phyloP scores from a whole-genome alignment of 352 stramenopile genomes.

The Pythium utonaiense region DNA sequence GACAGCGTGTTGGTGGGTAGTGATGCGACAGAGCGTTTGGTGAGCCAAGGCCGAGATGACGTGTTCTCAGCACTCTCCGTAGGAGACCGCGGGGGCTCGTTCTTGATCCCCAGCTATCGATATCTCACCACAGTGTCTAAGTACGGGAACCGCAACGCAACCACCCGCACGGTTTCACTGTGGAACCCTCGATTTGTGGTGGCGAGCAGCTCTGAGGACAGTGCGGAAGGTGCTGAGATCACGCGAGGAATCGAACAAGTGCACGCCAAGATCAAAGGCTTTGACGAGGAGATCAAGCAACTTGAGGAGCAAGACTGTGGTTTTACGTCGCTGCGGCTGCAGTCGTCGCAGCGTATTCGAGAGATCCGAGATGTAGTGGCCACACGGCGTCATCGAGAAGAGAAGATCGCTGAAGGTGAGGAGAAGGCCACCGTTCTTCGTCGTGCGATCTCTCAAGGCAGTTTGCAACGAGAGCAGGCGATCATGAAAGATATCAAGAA shows the following conservation, averaged over 20 bases:
- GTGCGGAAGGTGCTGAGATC: slow-evolving; percentile 65
- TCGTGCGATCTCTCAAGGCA: slow-evolving; percentile 73
- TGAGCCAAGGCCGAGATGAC: slow-evolving; percentile 53
- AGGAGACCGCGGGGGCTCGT: slow-evolving; percentile 59
- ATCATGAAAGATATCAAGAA: slow-evolving; percentile 74
- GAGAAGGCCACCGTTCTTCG: slow-evolving; percentile 70
- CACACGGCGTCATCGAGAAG: slow-evolving; percentile 62
- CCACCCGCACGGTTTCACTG: slow-evolving; percentile 82
- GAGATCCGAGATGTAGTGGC: slow-evolving; percentile 73
- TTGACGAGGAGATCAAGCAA: slow-evolving; percentile 63
- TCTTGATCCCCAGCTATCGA: slow-evolving; percentile 84
- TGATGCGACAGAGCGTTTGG: slow-evolving; percentile 68
- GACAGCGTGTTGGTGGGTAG: slow-evolving; percentile 79
- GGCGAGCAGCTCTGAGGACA: slow-evolving; percentile 73
- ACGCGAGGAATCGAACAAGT: slow-evolving; percentile 49
- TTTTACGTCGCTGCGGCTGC: slow-evolving; percentile 56
- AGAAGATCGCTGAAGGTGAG: slow-evolving; percentile 67
- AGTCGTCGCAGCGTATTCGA: slow-evolving; percentile 52
- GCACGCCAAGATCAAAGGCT: slow-evolving; percentile 24
- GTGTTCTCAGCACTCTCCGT: slow-evolving; percentile 59
- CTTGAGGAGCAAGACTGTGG: slow-evolving; percentile 64
- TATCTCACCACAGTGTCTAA: slow-evolving; percentile 86
- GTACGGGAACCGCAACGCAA: slow-evolving; percentile 79
- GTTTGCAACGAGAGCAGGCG: slow-evolving; percentile 72
- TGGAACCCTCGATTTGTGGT: slow-evolving; percentile 61